Percentiles rank a stretch among this genome's conserved stretches.
Evolutionary conservation across 1,139 yeast species (phyloP).

Genomic region (Suhomyces guaymorum): DNA sequence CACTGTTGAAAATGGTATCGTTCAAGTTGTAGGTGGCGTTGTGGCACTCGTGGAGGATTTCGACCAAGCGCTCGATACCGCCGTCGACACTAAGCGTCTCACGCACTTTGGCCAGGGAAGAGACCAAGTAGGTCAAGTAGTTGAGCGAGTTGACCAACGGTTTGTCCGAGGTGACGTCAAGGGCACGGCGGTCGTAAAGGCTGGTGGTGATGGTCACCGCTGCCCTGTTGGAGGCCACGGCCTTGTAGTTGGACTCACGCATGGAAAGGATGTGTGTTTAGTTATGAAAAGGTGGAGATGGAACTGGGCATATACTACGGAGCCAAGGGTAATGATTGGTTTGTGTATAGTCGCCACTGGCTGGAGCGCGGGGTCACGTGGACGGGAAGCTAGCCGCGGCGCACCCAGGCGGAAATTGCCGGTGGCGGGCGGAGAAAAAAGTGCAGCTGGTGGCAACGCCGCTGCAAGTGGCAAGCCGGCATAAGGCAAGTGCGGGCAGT

Average conservation of each 20-base stretch:
- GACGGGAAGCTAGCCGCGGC: no score
- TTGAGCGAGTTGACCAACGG: constrained; percentile 91
- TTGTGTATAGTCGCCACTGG: not conserved
- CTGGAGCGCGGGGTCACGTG: not conserved
- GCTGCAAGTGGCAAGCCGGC: no score
- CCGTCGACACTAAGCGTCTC: constrained; percentile 90
- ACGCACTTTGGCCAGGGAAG: constrained; percentile 84
- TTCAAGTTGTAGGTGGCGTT: constrained; percentile 33
- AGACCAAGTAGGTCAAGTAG: constrained; percentile 82
- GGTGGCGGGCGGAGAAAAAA: no score
- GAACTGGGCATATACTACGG: no score
- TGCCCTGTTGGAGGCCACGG: constrained; percentile 78
- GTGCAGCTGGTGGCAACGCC: no score
- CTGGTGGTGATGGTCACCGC: constrained; percentile 88
- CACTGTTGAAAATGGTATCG: constrained; percentile 46
- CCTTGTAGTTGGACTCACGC: constrained; percentile 90
- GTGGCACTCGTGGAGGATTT: constrained; percentile 80
- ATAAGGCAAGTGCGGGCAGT: no score
- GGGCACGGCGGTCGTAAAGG: constrained; percentile 86
- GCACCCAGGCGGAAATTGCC: no score
- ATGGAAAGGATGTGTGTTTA: constrained; percentile 32
- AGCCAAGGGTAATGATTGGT: not conserved
- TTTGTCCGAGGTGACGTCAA: constrained; percentile 85
- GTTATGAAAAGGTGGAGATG: not conserved
- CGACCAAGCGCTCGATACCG: constrained; percentile 84